These are phyloP conservation scores for Rhynchospora pubera DNA, from an alignment of 176 grass and related monocot species.

Conservation along the genomic window DNA sequence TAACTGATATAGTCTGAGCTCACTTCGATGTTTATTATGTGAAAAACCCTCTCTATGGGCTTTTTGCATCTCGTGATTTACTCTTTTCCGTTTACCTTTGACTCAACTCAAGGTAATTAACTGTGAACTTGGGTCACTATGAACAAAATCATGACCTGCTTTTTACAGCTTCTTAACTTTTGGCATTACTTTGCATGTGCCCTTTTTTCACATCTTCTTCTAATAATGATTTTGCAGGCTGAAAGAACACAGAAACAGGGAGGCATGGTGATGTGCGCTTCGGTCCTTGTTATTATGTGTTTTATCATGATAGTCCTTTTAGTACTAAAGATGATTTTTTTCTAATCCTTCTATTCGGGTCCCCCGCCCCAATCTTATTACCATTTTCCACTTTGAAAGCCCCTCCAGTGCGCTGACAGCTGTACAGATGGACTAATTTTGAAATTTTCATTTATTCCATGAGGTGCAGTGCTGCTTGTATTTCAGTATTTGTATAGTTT, in stretches of 20 bases:
- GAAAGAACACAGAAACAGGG: slow-evolving; percentile 92
- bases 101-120: neutral
- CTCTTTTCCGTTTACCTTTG: neutral
- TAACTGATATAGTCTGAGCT: neutral
- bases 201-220: slow-evolving; percentile 32
- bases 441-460: neutral
- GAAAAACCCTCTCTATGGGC: neutral
- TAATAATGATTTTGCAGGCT: slow-evolving; percentile 49
- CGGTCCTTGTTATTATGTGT: slow-evolving; percentile 81
- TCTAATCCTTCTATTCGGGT: slow-evolving; percentile 44
- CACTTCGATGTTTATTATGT: neutral
- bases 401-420: neutral
- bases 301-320: slow-evolving; percentile 91
- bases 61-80: neutral
- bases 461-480: neutral
- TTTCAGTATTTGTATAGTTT: slow-evolving; percentile 13
- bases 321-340: slow-evolving; percentile 73
- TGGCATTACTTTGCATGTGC: slow-evolving; percentile 17
- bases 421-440: neutral
- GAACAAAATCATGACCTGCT: slow-evolving; percentile 2
- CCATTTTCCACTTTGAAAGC: neutral
- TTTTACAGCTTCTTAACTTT: neutral
- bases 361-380: neutral
- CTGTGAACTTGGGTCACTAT: neutral
- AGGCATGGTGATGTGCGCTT: slow-evolving; percentile 94